phyloP scores from a whole-genome alignment of 2,329 filamentous ascomycete species.

The Byssothecium circinans region DNA sequence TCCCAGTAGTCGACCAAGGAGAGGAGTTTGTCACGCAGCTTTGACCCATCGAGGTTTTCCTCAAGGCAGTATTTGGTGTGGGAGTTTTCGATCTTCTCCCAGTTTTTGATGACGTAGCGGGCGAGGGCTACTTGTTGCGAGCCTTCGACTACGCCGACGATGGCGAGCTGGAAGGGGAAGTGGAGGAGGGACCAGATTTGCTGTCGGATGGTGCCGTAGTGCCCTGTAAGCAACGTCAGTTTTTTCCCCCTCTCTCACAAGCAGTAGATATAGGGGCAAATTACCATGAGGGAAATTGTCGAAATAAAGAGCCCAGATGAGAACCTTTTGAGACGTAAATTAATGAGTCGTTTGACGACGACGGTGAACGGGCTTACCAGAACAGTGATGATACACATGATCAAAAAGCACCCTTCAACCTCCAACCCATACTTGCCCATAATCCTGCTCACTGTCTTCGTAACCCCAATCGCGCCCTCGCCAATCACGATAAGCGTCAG shows the following conservation, averaged over 20 bases:
- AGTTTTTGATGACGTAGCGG: constrained; percentile 50
- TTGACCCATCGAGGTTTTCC: constrained; percentile 32
- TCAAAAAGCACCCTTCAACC: constrained; percentile 36
- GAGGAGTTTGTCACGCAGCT: constrained; percentile 32
- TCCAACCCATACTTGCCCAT: constrained; percentile 43
- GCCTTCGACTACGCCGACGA: constrained; percentile 66
- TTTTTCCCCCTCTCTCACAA: too few species aligned
- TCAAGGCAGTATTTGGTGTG: constrained; percentile 42
- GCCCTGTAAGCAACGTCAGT: too few species aligned
- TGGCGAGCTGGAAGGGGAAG: constrained; percentile 64
- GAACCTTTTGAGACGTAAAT: constrained; percentile 36
- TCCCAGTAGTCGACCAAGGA: constrained; percentile 30
- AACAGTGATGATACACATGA: constrained; percentile 42
- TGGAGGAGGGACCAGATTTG: constrained; percentile 62
- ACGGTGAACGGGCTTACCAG: constrained; percentile 26
- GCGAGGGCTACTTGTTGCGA: constrained; percentile 59
- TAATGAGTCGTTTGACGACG: too few species aligned
- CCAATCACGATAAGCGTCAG: constrained; percentile 68
- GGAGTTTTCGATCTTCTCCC: constrained; percentile 44
- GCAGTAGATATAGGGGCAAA: too few species aligned
- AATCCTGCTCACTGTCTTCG: constrained; percentile 52
- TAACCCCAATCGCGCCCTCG: constrained; percentile 65
- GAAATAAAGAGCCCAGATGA: constrained; percentile 66
- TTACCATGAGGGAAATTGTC: constrained; percentile 57
- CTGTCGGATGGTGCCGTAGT: constrained; percentile 59